Base-by-base conservation (phyloP, 2,329 filamentous ascomycete species). In the Thielaviopsis euricoi region DNA sequence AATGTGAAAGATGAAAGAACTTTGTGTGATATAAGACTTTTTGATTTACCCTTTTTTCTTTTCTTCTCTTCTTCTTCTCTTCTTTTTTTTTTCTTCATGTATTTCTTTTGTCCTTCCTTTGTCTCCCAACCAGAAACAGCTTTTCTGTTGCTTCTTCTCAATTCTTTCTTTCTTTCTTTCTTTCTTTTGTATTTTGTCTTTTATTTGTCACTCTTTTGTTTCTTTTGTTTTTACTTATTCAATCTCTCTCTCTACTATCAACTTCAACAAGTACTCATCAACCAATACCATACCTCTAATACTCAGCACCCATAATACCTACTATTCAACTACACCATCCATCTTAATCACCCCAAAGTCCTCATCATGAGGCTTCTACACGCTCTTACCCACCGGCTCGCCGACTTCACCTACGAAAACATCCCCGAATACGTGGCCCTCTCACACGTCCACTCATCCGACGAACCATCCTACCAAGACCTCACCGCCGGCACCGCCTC, bases 401-500 rank as follows among this genome's bases (percentile, higher is more conserved):
- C 55, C 17, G 58, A 60, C 40, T 60, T 60, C 55, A 43, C 50
- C 10, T 49, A 60, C 2, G 55, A 51, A 23, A 55, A 53, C 37
- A 37, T 57, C 9, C 66, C 66, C 3, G 58, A 61, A 51, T 68
- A 68, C 57, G 66, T 65, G 52, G 67, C 69, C 49, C 59, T 69
- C 10, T 68, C 67, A 15, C 67, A 69, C 60, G 67, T 65, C n/a
- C 67, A 66, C 64, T 64, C 61, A 10, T 43, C 61, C 2, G 66
- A 67, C 3, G 67, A 69, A 53, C 64, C 67, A 33, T 63, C 61
- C 4, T 62, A 63, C 49, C 62, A 63, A 22, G 61, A 64, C 57
- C 58, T 64, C 59, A 56, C 54, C 10, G 53, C 62, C 6, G 60
- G 59, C 2, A 54, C 59, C 6, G 55, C 58, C n/a, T 26, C 25